Evolutionary conservation across 2,329 filamentous ascomycete genomes (phyloP), one percentile per base, ranked within the genome.

Genomic region (Daldinia sp.): DNA sequence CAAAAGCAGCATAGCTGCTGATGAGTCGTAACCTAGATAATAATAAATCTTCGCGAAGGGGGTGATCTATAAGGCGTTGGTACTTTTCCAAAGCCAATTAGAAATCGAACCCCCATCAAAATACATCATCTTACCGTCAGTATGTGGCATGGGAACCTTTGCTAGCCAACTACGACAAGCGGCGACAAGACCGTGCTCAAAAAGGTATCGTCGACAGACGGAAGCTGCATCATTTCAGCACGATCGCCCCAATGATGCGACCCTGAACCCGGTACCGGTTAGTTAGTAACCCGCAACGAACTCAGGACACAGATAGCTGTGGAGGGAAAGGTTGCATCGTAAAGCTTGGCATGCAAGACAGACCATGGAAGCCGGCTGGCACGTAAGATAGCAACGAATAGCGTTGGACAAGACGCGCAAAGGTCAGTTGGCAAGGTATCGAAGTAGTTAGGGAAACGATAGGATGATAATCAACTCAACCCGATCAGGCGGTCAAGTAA

Each of bases 261-360:
- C 58, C 34, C 25, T 61, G 25, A 55, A 57, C 58, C 58, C 48
- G 30, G 58, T 57, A 52, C 58, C 34, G 45, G 49, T 35, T 43
- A 62, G 51, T 47, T 23, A 64, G 34, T 39, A 47, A 62, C 49
- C 53, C 54, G 55, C 49, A 45, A 34, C 32, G 34, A 61, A 59
- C 25, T 57, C 45, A 43, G 55, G 37, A 58, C n/a, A 23, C 35
- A 58, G 23, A 49, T 61, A 54, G 43, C 32, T 64, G 49, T 60
- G 56, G 60, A 61, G 58, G 58, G 11, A 59, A 32, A 58, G 41
- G 64, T 67, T 56, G 58, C 64, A 67, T 62, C 43, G 54, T 19
- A 62, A 64, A 67, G 64, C 64, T 67, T 67, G 64, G 64, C 64
- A 67, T 67, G 61, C 64, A 64, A 64, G 62, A 62, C 61, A 67